Conservation (phyloP, 2,329 filamentous ascomycete species). For the Xylariaceae sp. region DNA sequence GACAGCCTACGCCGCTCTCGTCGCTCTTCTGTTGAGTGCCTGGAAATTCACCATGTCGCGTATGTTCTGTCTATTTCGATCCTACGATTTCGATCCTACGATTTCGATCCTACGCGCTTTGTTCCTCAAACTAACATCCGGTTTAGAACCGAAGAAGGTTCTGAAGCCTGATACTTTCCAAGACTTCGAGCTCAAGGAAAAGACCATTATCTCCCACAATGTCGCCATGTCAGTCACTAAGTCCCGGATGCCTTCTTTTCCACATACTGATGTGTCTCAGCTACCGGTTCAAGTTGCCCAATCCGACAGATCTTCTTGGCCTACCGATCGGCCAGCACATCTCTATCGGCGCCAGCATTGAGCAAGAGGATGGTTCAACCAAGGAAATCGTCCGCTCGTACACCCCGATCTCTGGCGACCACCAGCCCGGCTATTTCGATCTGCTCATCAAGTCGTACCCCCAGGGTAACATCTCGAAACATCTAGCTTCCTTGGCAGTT, state of each 20-base stretch:
- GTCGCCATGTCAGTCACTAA: slow-evolving; percentile 71
- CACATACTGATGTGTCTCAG: slow-evolving; percentile 37
- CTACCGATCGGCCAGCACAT: slow-evolving; percentile 99
- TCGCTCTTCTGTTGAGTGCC: slow-evolving; percentile 61
- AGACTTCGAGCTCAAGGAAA: slow-evolving; percentile 87
- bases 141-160: slow-evolving; percentile 67
- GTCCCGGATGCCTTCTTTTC: neutral
- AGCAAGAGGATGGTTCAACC: slow-evolving; percentile 59
- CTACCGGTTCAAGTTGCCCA: slow-evolving; percentile 88
- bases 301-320: slow-evolving; percentile 74
- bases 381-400: slow-evolving; percentile 90
- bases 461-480: slow-evolving; percentile 92
- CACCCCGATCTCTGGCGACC: slow-evolving; percentile 85
- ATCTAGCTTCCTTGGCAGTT: slow-evolving; percentile 76
- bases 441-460: slow-evolving; percentile 97
- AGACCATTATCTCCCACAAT: slow-evolving; percentile 95
- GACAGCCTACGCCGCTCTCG: slow-evolving; percentile 61
- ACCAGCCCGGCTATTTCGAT: slow-evolving; percentile 87
- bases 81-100: neutral
- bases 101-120: neutral
- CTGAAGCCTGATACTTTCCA: slow-evolving; percentile 86
- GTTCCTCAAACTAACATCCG: slow-evolving; percentile 16
- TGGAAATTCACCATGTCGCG: slow-evolving; percentile 67
- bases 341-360: slow-evolving; percentile 76
- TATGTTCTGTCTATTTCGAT: slow-evolving; percentile 41